Percentiles rank a stretch among this genome's conserved stretches.
phyloP scores from a whole-genome alignment of 106 monocot genomes.

The Dactylorhiza incarnata region DNA sequence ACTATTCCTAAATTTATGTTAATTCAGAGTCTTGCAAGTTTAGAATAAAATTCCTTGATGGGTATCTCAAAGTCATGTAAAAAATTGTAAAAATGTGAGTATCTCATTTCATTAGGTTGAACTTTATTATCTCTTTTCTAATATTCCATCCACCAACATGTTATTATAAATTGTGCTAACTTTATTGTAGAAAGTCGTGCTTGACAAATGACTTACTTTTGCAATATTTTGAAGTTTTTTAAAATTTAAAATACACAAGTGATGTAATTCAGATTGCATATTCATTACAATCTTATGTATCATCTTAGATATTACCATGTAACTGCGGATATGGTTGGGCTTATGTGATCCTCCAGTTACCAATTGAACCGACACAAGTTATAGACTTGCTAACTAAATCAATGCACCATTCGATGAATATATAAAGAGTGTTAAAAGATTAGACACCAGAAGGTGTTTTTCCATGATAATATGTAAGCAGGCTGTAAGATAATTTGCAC shows the following conservation, averaged over 20 bases:
- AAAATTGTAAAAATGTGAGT: neutral
- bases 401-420: neutral
- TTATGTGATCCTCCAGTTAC: neutral
- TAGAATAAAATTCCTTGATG: neutral
- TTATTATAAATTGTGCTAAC: neutral
- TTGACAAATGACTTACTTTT: too few relatives aligned
- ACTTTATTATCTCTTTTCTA: neutral
- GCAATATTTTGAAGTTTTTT: neutral
- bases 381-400: neutral
- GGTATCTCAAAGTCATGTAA: neutral
- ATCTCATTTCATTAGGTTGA: neutral
- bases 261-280: neutral
- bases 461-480: too few relatives aligned
- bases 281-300: neutral
- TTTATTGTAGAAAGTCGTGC: neutral
- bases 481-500: too few relatives aligned
- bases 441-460: too few relatives aligned
- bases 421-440: neutral
- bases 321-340: neutral
- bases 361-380: neutral
- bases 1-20: conserved; percentile 2
- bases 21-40: neutral
- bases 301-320: neutral
- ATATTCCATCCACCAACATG: neutral
- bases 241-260: neutral